A percentile compares a stretch with the other conserved stretches of the same genome.
Conservation (phyloP, 75 land plant species). For the Sequoiadendron giganteum region DNA sequence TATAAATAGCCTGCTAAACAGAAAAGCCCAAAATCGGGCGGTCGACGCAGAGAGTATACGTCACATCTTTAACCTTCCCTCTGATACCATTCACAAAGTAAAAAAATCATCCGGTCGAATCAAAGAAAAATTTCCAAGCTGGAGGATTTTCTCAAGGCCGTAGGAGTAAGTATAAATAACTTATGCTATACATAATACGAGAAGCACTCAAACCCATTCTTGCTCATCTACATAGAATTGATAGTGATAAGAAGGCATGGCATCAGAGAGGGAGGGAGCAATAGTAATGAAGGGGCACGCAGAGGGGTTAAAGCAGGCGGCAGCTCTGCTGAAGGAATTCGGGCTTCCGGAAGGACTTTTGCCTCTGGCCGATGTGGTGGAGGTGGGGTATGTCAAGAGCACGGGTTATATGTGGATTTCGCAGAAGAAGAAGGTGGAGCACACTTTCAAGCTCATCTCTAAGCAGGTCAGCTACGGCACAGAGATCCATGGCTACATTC, state of each 20-base stretch:
- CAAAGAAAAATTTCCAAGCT: no score
- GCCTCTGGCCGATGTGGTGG: constrained; percentile 54
- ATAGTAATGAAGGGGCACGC: constrained; percentile 46
- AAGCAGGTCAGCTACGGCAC: constrained; percentile 26
- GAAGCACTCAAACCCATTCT: no score
- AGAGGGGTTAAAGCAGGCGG: constrained; percentile 48
- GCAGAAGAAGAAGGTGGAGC: constrained; percentile 27
- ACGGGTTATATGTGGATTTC: constrained; percentile 42
- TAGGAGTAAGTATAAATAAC: no score
- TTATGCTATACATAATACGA: no score
- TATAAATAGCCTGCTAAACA: no score
- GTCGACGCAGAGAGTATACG: no score
- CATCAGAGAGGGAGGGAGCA: constrained; percentile 40
- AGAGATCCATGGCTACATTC: constrained; percentile 10
- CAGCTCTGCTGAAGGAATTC: constrained; percentile 43
- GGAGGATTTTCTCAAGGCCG: no score
- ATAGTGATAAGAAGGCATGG: constrained; percentile 24
- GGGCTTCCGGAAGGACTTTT: constrained; percentile 61
- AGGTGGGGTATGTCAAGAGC: constrained; percentile 46
- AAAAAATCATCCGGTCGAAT: no score
- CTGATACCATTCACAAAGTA: no score
- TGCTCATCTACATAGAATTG: no score
- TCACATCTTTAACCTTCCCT: no score
- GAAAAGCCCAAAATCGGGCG: no score
- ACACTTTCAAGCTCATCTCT: constrained; percentile 12